Evolutionary conservation across 2,329 filamentous ascomycete species (phyloP).

Genomic region (Cercospora sesami): DNA sequence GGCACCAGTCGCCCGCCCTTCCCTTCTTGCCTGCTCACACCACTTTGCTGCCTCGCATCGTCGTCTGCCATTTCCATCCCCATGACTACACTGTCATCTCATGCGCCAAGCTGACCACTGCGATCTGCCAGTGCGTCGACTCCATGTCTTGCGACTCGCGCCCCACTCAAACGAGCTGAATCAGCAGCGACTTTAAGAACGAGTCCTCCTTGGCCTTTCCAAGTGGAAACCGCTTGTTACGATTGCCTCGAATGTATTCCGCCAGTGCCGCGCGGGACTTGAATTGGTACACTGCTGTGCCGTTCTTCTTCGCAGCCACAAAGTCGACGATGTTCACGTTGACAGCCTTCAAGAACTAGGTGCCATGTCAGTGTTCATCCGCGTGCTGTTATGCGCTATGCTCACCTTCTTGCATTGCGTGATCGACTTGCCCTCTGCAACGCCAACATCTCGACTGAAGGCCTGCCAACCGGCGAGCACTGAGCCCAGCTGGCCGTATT

Average conservation of each 20-base stretch:
- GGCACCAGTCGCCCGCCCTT: background rate
- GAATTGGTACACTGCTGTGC: constrained; percentile 11
- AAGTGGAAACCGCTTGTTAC: constrained; percentile 23
- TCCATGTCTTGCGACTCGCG: background rate
- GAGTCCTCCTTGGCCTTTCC: constrained; percentile 25
- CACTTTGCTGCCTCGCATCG: background rate
- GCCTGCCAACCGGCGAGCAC: constrained; percentile 19
- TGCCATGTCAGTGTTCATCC: background rate
- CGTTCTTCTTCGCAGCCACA: constrained; percentile 17
- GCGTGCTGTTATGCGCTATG: background rate
- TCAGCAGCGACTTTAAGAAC: constrained; percentile 23
- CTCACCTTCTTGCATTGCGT: constrained; percentile 29
- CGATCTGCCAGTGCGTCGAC: background rate
- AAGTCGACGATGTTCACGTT: constrained; percentile 29
- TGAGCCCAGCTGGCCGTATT: constrained; percentile 8
- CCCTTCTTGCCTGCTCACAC: no score
- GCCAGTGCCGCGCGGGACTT: constrained; percentile 13
- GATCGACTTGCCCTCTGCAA: constrained; percentile 18
- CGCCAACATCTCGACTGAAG: constrained; percentile 27
- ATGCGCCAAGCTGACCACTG: background rate
- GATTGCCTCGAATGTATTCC: constrained; percentile 20
- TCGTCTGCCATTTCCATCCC: background rate
- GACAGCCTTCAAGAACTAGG: constrained; percentile 20
- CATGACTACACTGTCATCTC: background rate
- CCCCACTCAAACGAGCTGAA: constrained; percentile 14